Base-by-base conservation (phyloP, 2,329 filamentous ascomycete species). In the Alternaria brassicae region DNA sequence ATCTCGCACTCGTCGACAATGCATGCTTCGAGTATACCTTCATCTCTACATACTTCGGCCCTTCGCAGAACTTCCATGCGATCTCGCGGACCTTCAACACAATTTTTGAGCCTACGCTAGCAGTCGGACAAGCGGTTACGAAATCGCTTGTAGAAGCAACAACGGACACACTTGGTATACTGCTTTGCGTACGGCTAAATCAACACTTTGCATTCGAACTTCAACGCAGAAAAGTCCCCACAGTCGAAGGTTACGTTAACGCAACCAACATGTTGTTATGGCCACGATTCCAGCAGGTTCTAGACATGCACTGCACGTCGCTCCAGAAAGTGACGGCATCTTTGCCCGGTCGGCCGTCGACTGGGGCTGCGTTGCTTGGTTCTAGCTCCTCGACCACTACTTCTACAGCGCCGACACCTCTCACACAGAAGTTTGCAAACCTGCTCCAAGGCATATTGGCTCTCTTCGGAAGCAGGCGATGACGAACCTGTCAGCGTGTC, bases 381-480 rank as follows among this genome's bases (percentile, higher is more conserved):
- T 71, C 83, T 72, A 58, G 56, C 28, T 69, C 71, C 4, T 81
- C 84, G 3, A 72, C 82, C 74, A 72, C 83, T 84, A 67, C 84
- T 54, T 92, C 89, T 1, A 90, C 91, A 0, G 95, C 95, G 2
- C 95, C 95, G 0, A 95, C 98, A 70, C 89, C 94, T 51, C 84
- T 96, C 17, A 97, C 95, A 0, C 95, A 99, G 77, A 88, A 93
- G n/a, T 98, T 98, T 72, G 95, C 92, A 0, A 94, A 97, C 79
- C 88, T 99, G 49, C 79, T 97, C 48, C 91, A 97, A 63, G 92
- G 92, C 3, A 90, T 98, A 28, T 80, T 98, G 28, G 83, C 87
- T 0, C 84, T 96, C 92, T 72, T 88, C 88, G n/a, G 93, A 97
- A 68, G 92, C 92, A 0, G 93, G 93, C 2, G 95, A 98, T 67